A percentile compares a stretch with the other conserved stretches of the same genome.
Evolutionary conservation across 805 yeast species (phyloP).

Genomic region (Candida wancherniae): DNA sequence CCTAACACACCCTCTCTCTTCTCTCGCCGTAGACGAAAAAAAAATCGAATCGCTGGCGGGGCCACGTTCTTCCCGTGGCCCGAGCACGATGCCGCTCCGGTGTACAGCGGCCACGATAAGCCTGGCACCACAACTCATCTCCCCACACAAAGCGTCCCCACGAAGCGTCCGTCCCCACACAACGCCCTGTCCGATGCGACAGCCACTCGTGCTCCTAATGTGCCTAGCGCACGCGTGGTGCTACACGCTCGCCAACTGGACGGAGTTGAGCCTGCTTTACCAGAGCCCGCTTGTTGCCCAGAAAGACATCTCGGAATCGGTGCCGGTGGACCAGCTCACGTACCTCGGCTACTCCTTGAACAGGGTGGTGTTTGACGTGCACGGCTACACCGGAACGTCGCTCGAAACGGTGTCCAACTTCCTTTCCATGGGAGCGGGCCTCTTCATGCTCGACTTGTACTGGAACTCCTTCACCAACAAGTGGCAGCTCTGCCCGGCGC

Average conservation of each 20-base stretch:
- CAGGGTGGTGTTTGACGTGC: slow-evolving; percentile 23
- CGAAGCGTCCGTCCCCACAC: too few relatives aligned
- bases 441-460: slow-evolving; percentile 42
- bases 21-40: too few relatives aligned
- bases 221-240: slow-evolving; percentile 2
- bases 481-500: slow-evolving; percentile 57
- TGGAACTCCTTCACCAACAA: slow-evolving; percentile 41
- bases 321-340: slow-evolving; percentile 32
- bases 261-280: slow-evolving; percentile 6
- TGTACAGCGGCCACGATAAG: too few relatives aligned
- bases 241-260: slow-evolving; percentile 2
- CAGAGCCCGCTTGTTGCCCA: slow-evolving; percentile 27
- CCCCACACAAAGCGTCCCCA: too few relatives aligned
- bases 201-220: too few relatives aligned
- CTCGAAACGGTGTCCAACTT: slow-evolving; percentile 8
- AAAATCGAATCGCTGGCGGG: too few relatives aligned
- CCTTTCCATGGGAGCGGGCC: slow-evolving; percentile 13
- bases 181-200: too few relatives aligned
- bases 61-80: too few relatives aligned
- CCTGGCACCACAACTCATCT: too few relatives aligned
- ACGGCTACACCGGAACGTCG: slow-evolving; percentile 23
- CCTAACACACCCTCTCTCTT: too few relatives aligned
- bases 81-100: too few relatives aligned
- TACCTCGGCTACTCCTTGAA: slow-evolving; percentile 31
- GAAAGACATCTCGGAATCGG: slow-evolving; percentile 27